Evolutionary conservation across 495 filamentous ascomycete genomes (phyloP).

Genomic region (Astrothelium macrocarpum): DNA sequence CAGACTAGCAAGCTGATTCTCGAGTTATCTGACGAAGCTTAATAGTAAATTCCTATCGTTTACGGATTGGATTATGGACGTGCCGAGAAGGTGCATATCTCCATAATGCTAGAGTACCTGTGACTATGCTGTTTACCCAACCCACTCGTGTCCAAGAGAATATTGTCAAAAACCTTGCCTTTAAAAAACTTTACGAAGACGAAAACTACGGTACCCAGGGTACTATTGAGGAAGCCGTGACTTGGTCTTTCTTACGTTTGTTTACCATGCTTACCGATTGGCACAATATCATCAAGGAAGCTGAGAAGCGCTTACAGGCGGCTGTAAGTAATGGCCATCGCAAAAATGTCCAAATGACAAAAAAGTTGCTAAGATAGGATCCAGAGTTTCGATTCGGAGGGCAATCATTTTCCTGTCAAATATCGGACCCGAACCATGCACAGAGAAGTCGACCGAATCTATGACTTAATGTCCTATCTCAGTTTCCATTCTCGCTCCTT

Average conservation of each 20-base stretch:
- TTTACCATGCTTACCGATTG: conserved; percentile 22
- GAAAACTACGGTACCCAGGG: conserved; percentile 12
- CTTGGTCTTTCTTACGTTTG: conserved; percentile 21
- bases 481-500: conserved; percentile 17
- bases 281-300: conserved; percentile 21
- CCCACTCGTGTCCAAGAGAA: conserved; percentile 16
- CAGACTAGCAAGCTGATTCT: no score
- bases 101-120: conserved; percentile 13
- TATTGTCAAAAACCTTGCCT: conserved; percentile 19
- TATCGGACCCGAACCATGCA: conserved; percentile 18
- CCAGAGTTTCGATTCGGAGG: neutral
- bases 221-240: conserved; percentile 18
- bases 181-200: conserved; percentile 16
- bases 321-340: conserved; percentile 20
- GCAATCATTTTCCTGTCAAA: conserved; percentile 13
- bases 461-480: conserved; percentile 21
- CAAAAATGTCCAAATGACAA: no score
- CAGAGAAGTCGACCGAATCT: conserved; percentile 19
- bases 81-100: conserved; percentile 16
- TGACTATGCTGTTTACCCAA: conserved; percentile 22
- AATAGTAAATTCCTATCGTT: conserved; percentile 16
- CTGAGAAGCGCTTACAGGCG: conserved; percentile 16
- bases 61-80: conserved; percentile 20
- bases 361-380: no score
- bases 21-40: neutral